Percentiles rank a stretch among this genome's conserved stretches.
Evolutionary conservation across 2,329 filamentous ascomycete genomes (phyloP).

Genomic region (Microdochium nivale): DNA sequence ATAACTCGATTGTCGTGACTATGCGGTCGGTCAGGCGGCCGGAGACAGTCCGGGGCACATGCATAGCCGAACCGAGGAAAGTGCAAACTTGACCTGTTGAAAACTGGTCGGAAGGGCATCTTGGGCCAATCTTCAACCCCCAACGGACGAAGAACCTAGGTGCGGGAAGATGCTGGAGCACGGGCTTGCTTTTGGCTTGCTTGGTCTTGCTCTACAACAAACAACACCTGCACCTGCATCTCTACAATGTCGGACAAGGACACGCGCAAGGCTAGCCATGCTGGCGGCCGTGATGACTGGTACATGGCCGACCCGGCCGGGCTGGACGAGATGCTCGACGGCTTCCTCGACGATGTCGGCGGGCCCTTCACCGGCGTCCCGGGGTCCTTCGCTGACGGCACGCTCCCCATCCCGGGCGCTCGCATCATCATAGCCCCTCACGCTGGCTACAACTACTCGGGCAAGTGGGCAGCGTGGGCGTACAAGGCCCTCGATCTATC

Average conservation of each 20-base stretch:
- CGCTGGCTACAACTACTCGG: conserved; percentile 89
- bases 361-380: conserved; percentile 65
- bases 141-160: no score
- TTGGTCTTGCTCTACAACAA: no score
- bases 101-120: no score
- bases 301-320: conserved; percentile 55
- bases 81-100: no score
- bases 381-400: conserved; percentile 46
- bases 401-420: conserved; percentile 63
- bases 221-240: no score
- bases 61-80: no score
- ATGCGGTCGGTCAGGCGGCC: no score
- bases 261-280: conserved; percentile 57
- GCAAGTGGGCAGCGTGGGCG: conserved; percentile 85
- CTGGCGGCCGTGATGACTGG: conserved; percentile 59
- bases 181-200: no score
- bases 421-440: conserved; percentile 93
- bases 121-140: no score
- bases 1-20: no score
- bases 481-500: conserved; percentile 83
- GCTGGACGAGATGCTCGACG: conserved; percentile 64
- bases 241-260: conserved; percentile 18
- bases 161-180: no score
- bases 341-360: conserved; percentile 61
- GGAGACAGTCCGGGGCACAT: no score